Base-by-base conservation (phyloP, 2,329 filamentous ascomycete genomes). In the Claviceps monticola region DNA sequence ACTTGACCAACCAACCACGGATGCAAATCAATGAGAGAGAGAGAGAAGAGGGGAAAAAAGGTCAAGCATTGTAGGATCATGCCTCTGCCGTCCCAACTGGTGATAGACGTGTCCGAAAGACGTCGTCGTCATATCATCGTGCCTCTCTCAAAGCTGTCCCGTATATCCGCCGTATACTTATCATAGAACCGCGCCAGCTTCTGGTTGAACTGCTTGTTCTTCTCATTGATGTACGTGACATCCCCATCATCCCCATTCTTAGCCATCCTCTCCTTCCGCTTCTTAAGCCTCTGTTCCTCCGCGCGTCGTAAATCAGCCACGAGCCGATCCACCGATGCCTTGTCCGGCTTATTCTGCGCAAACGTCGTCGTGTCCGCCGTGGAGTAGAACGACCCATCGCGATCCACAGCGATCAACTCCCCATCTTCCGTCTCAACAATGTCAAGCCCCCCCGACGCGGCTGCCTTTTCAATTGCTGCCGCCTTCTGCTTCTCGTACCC, bases 191-290 rank as follows among this genome's bases (percentile, higher is more conserved):
- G 78, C 51, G 85, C 76, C 68, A 98, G 74, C 73, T 98, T 97
- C 73, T 95, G 83, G 80, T 98, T 98, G 74, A 98, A 98, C 76
- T 96, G 89, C 76, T 97, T 97, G 76, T 98, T 98, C 84, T 98
- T 96, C 71, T 96, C 89, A 71, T 98, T 98, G 79, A 98, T 98
- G 70, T 95, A 97, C 7, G 91, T 97, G 61, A 97, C 86, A 68
- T 98, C 93, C 29, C 82, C 84, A 47, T 90, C 86, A 56, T 95
- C 89, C 53, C 90, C 88, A 56, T 83, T 84, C 65, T 83, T 79
- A 13, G 80, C 79, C 65, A 86, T 82, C 50, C 89, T 78, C 58
- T 94, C 88, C 65, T 80, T 83, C 61, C 89, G 78, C 74, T 94
- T 94, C 77, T 90, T 94, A 62, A 95, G 64, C 49, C 89, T 76